These are phyloP conservation scores for Moringa oleifera DNA, from an alignment of 345 rosid species.

Conservation along the genomic window DNA sequence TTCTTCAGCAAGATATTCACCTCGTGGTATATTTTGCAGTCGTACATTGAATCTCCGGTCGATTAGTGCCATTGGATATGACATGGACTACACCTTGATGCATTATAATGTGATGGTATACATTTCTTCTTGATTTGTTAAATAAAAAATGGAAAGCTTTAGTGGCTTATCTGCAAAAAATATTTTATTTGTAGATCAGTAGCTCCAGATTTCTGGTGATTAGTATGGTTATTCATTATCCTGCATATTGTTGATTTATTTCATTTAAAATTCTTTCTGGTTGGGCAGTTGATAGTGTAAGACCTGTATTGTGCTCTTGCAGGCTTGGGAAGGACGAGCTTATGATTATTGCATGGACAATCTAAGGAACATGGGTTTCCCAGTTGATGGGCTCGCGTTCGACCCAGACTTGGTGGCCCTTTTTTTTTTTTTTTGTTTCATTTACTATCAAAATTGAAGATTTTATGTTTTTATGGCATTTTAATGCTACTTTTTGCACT, in stretches of 20 bases:
- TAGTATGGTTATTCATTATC: too few species aligned
- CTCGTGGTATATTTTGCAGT: constrained; percentile 92
- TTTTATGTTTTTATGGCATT: not conserved
- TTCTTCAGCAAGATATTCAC: constrained; percentile 63
- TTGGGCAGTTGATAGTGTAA: not conserved
- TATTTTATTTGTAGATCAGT: not conserved
- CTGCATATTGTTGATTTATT: not conserved
- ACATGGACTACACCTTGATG: constrained; percentile 97
- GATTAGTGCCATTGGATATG: constrained; percentile 94
- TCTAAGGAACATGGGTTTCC: constrained; percentile 76
- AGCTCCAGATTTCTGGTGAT: not conserved
- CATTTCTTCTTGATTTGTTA: constrained; percentile 4
- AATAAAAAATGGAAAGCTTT: not conserved
- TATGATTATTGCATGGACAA: constrained; percentile 96
- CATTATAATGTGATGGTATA: constrained; percentile 88
- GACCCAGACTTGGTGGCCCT: constrained; percentile 71
- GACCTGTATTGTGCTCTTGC: constrained; percentile 12
- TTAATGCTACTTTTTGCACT: not conserved
- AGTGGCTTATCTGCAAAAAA: not conserved
- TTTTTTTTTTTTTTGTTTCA: too few species aligned
- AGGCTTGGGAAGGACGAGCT: constrained; percentile 99
- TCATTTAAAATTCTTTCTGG: not conserved
- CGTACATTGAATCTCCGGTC: constrained; percentile 93
- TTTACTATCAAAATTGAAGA: constrained; percentile 4
- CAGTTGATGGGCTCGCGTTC: constrained; percentile 85